Base-by-base conservation (phyloP, 208 protist species). In the Leishmania aethiopica region DNA sequence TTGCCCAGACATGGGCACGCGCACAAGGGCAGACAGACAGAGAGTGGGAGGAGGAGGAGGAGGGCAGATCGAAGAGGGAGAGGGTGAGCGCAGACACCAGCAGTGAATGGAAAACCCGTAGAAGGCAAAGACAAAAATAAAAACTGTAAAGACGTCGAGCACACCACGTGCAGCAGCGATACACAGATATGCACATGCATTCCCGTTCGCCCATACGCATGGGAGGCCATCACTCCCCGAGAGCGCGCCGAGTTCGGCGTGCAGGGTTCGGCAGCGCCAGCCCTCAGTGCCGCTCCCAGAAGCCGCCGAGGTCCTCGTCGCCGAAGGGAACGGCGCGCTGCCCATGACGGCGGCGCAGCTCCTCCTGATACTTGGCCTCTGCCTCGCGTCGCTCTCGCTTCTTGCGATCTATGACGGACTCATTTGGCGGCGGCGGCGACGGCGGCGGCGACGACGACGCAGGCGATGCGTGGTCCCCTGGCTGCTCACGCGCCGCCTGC, bases 311-410 rank as follows among this genome's bases (percentile, higher is more conserved):
- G 60, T 96, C 92, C 32, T 88, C 84, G 59, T 97, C 94, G 42
- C 87, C 90, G 78, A 97, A 97, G 49, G 92, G 92, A 25, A 89
- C 83, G 13, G 92, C 94, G 59, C 93, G 93, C 60, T 91, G 74
- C 0, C 92, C 92, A 76, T 96, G 94, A 32, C 92, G 90, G 4
- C 89, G 91, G n/a, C 94, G 92, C 64, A 96, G 84, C 28, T 91
- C 88, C 60, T 90, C 88, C 66, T 96, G 93, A 76, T 95, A 94
- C 78, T 92, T 90, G 22, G 79, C 90, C 86, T 96, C 91, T 77
- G 85, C 83, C 84, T 94, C 89, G 13, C 86, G 88, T 64, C 86
- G 77, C 84, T 91, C 89, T 6, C 90, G 90, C 80, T 88, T 90
- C 91, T 92, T 94, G 32, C 85, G 81, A 59, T 86, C 77, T 15